These are phyloP conservation scores for Kazachstania sp. DNA, from an alignment of 1,139 yeast species.

Conservation along the genomic window DNA sequence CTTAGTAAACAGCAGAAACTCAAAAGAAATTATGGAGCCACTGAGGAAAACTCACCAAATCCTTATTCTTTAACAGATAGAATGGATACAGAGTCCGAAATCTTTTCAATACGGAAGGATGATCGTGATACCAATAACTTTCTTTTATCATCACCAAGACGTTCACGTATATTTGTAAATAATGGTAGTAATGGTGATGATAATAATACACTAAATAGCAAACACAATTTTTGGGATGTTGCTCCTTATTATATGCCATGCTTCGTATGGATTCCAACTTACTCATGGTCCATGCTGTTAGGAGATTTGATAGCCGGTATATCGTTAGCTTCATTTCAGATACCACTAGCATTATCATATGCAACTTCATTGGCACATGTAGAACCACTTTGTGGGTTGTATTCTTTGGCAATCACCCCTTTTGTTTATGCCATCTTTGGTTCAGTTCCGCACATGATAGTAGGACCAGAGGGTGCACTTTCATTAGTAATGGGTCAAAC, in stretches of 20 bases:
- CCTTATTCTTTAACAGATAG: not conserved
- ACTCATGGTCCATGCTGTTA: slow-evolving; percentile 42
- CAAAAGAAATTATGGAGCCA: not conserved
- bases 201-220: not conserved
- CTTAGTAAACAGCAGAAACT: not conserved
- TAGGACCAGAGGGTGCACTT: slow-evolving; percentile 94
- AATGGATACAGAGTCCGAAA: not conserved
- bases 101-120: not conserved
- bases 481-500: slow-evolving; percentile 89
- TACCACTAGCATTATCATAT: slow-evolving; percentile 81
- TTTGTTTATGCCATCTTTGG: slow-evolving; percentile 76
- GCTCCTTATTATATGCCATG: slow-evolving; percentile 75
- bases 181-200: not conserved
- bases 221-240: slow-evolving; percentile 13
- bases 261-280: slow-evolving; percentile 67
- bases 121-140: not conserved
- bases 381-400: slow-evolving; percentile 78
- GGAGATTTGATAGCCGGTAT: slow-evolving; percentile 83
- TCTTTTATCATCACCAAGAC: not conserved
- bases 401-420: slow-evolving; percentile 78
- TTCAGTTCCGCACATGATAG: slow-evolving; percentile 92
- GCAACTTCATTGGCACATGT: slow-evolving; percentile 88
- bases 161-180: not conserved
- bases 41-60: not conserved
- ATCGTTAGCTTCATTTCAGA: slow-evolving; percentile 83